Base-by-base conservation (phyloP, 805 yeast species). In the Zygoascus biomembranicola region DNA sequence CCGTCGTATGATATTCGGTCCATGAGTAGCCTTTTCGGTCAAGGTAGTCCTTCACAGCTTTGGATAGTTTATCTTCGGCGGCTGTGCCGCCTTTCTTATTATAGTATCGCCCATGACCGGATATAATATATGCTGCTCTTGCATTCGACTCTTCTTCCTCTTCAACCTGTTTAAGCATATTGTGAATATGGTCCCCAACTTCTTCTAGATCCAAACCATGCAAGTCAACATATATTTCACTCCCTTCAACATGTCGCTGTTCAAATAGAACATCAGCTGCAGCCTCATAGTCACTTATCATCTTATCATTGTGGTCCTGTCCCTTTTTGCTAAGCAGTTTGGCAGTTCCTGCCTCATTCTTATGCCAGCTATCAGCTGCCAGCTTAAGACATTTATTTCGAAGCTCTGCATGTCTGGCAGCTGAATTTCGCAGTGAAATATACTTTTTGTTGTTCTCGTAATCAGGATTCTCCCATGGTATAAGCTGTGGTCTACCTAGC, bases 11-110 rank as follows among this genome's bases (percentile, higher is more conserved):
- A 47, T 68, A 66, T n/a, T 66, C 64, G 28, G 68, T 67, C 64
- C 70, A 71, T 51, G 67, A 66, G 52, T 68, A 74, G 2, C 75
- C 76, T 53, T 66, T 57, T 42, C 66, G 63, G 55, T 73, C 73
- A 5, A 74, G 59, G 35, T 53, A 61, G 20, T 63, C 63, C 35
- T 57, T 58, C 26, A 68, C 68, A 14, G 59, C 57, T 55, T 64
- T 66, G 13, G 70, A 59, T 50, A 68, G 52, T 52, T 61, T 64
- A 48, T 68, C 70, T 2, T 65, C 66, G 16, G 53, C 47, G 28
- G 28, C 28, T 8, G 39, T 35, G 11, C 55, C 43, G 32, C 58
- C 58, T 9, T 59, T 57, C 47, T 58, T 60, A 32, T 67, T 66
- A 62, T 19, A 68, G 43, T 60, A 59, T 32, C 66, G 69, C 5